A percentile compares a stretch with the other conserved stretches of the same genome.
Conservation (phyloP, 192 early-diverging fungal species). For the Coemansia nantahalensis region DNA sequence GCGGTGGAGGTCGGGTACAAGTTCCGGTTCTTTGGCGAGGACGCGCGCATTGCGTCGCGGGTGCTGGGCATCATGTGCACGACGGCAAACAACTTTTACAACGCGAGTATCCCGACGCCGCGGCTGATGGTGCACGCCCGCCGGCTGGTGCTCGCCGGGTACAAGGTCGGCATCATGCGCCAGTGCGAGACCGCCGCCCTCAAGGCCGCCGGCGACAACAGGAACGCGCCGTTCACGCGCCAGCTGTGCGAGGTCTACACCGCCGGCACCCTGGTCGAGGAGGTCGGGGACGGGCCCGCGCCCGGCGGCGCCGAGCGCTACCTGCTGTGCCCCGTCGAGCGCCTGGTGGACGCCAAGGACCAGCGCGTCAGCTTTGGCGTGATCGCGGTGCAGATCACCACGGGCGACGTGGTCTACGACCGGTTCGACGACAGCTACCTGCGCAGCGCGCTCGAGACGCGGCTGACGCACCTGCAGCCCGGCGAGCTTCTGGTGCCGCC, state of each 20-base stretch:
- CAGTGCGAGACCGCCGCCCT: slow-evolving; percentile 86
- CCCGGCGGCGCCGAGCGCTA: slow-evolving; percentile 66
- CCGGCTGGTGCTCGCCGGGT: slow-evolving; percentile 74
- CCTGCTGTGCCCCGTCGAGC: slow-evolving; percentile 83
- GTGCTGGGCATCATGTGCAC: slow-evolving; percentile 81
- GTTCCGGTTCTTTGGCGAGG: slow-evolving; percentile 87
- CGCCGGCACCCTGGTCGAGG: slow-evolving; percentile 86
- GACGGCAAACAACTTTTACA: slow-evolving; percentile 72
- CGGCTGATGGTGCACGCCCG: slow-evolving; percentile 80
- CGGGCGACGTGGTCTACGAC: slow-evolving; percentile 71
- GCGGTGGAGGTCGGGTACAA: slow-evolving; percentile 95
- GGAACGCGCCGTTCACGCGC: slow-evolving; percentile 79
- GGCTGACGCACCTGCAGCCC: slow-evolving; percentile 36
- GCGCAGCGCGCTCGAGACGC: slow-evolving; percentile 38
- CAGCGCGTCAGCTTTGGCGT: slow-evolving; percentile 61
- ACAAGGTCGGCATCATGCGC: slow-evolving; percentile 82
- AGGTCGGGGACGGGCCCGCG: slow-evolving; percentile 69
- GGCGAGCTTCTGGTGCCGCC: slow-evolving; percentile 26
- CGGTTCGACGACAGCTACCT: slow-evolving; percentile 26
- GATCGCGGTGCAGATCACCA: slow-evolving; percentile 83
- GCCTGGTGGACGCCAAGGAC: slow-evolving; percentile 10
- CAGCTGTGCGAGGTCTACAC: slow-evolving; percentile 82
- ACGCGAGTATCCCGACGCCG: slow-evolving; percentile 76
- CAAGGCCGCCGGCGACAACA: slow-evolving; percentile 66
- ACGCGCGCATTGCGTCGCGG: slow-evolving; percentile 76